Conservation (phyloP, 768 basidiomycete genomes). For the Amylocystis lapponica region DNA sequence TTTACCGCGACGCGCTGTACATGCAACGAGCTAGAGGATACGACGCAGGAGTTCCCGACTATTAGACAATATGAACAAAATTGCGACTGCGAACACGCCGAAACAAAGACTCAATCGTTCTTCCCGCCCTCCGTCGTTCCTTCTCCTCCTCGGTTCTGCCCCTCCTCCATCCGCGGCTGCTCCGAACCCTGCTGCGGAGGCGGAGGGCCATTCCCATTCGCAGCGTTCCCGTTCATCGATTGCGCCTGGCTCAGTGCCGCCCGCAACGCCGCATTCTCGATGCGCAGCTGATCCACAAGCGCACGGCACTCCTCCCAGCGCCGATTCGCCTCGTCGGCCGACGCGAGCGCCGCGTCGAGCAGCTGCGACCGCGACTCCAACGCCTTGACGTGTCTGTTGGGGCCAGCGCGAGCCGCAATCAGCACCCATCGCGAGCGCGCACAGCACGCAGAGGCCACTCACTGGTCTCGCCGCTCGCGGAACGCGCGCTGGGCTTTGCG, state of each 20-base stretch:
- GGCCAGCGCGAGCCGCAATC: constrained; percentile 2
- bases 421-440: constrained; percentile 1
- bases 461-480: constrained; percentile 87
- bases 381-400: constrained; percentile 72
- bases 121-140: neutral
- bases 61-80: no score
- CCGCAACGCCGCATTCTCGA: constrained; percentile 76
- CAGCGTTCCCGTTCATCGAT: constrained; percentile 8
- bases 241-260: constrained; percentile 18
- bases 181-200: neutral
- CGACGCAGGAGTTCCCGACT: no score
- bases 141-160: constrained; percentile 5
- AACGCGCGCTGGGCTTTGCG: constrained; percentile 92
- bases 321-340: constrained; percentile 82
- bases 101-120: neutral
- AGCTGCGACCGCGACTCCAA: constrained; percentile 83
- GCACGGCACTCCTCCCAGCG: constrained; percentile 90
- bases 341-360: constrained; percentile 79
- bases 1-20: no score
- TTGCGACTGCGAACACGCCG: no score
- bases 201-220: neutral
- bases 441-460: constrained; percentile 27
- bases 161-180: constrained; percentile 8
- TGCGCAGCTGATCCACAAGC: constrained; percentile 80
- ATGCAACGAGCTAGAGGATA: no score